phyloP scores from a whole-genome alignment of 2,329 filamentous ascomycete species.

The Chaetothyriales sp. region DNA sequence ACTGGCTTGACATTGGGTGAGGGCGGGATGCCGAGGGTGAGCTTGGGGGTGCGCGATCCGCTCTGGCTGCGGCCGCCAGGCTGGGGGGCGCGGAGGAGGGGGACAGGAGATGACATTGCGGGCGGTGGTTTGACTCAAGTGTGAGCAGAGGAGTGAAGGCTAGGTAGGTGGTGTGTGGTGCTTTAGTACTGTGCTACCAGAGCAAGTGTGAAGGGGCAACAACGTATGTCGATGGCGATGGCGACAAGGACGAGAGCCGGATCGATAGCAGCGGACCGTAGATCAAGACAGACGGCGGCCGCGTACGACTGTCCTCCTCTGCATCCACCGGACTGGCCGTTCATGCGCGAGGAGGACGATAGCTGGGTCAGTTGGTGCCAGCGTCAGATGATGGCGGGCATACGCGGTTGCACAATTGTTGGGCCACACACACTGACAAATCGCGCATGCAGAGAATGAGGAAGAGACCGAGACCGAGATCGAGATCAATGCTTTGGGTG shows the following conservation, averaged over 20 bases:
- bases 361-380: background rate
- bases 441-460: background rate
- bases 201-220: background rate
- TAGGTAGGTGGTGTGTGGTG: background rate
- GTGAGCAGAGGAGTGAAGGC: too few species aligned
- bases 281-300: background rate
- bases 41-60: slow-evolving; percentile 53
- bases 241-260: background rate
- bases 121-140: background rate
- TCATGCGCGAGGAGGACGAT: background rate
- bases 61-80: slow-evolving; percentile 50
- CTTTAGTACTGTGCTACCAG: background rate
- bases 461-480: background rate
- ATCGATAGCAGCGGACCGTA: background rate
- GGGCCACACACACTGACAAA: background rate
- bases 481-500: too few species aligned
- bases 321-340: background rate
- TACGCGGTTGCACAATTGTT: background rate
- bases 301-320: background rate
- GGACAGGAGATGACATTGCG: slow-evolving; percentile 60
- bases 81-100: slow-evolving; percentile 69
- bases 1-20: slow-evolving; percentile 72
- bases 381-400: background rate
- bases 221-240: background rate
- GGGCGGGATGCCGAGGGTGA: slow-evolving; percentile 79